Base-by-base conservation (phyloP, 2,329 filamentous ascomycete genomes). In the Rhynchosporium secalis region DNA sequence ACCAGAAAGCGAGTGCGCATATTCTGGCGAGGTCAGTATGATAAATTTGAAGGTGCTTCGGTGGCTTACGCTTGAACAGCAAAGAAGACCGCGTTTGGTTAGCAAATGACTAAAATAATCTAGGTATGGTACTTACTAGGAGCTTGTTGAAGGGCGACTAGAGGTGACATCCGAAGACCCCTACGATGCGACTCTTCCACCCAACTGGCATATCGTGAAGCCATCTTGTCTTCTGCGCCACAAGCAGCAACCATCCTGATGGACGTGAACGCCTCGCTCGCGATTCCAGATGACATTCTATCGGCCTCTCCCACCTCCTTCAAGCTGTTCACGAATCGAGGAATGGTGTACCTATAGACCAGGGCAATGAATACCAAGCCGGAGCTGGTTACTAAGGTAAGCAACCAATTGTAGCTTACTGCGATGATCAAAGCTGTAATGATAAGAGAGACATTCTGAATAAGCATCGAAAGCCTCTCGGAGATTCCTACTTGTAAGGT, bases 1-100 rank as follows among this genome's bases (percentile, higher is more conserved):
- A 88, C 84, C 84, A 88, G 66, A 89, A 89, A 8, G 81, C 77
- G n/a, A 88, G 76, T 1, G 79, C 81, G 64, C 86, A 86, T 0
- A 80, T 77, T 3, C 75, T 80, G 45, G 1, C 38, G 1, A 36
- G 20, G 12, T 45, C 72, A 56, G 70, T 67, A 13, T 41, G 61
- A 20, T 8, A 31, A n/a, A n/a, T 45, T 8, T 4, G 40, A 8
- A 28, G 31, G 1, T 45, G 36, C 29, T 13, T 8, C 12, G 48
- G 1, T 56, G 47, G 28, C 58, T 57, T 61, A 65, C 70, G 62
- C 60, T 66, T 74, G 73, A n/a, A 75, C 67, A 41, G 72, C 57
- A 60, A 72, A 70, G 65, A 74, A 72, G n/a, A 86, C 72, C 68
- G 54, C 4, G 8, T 28, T n/a, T 10, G 2, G 7, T 58, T 41